A percentile compares a stretch with the other conserved stretches of the same genome.
These are phyloP conservation scores for Geoglossum glabrum DNA, from an alignment of 495 filamentous ascomycete genomes.

Conservation along the genomic window DNA sequence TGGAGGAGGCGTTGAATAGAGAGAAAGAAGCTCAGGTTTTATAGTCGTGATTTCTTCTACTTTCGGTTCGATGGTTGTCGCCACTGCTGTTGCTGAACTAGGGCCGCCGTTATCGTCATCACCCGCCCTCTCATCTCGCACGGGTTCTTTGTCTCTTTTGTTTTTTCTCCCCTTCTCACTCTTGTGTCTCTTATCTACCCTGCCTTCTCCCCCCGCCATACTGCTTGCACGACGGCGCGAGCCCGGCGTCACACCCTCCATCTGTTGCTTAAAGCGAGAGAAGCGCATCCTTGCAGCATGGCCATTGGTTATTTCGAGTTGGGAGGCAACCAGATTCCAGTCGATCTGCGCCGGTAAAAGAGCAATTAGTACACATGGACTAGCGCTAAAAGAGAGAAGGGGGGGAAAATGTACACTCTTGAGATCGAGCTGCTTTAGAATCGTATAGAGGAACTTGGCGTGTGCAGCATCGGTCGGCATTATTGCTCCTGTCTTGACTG, in stretches of 20 bases:
- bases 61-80: too few species aligned
- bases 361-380: neutral
- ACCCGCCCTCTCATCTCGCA: too few species aligned
- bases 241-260: slow-evolving; percentile 26
- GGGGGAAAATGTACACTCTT: slow-evolving; percentile 35
- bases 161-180: neutral
- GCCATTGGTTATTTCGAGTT: slow-evolving; percentile 50
- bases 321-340: slow-evolving; percentile 46
- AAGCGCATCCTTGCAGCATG: slow-evolving; percentile 70
- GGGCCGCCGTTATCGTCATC: too few species aligned
- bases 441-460: slow-evolving; percentile 46
- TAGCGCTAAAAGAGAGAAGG: neutral
- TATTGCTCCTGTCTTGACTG: slow-evolving; percentile 5
- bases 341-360: slow-evolving; percentile 33
- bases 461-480: slow-evolving; percentile 22
- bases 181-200: neutral
- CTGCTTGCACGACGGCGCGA: slow-evolving; percentile 6
- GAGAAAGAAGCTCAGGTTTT: too few species aligned
- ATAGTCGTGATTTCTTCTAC: too few species aligned
- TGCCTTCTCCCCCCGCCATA: neutral
- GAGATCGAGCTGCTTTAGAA: slow-evolving; percentile 53
- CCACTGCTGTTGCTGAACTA: too few species aligned
- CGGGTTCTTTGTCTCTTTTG: neutral
- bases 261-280: slow-evolving; percentile 43
- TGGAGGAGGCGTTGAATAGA: too few species aligned